phyloP scores from a whole-genome alignment of 306 rosid species.

The Comarum palustre region DNA sequence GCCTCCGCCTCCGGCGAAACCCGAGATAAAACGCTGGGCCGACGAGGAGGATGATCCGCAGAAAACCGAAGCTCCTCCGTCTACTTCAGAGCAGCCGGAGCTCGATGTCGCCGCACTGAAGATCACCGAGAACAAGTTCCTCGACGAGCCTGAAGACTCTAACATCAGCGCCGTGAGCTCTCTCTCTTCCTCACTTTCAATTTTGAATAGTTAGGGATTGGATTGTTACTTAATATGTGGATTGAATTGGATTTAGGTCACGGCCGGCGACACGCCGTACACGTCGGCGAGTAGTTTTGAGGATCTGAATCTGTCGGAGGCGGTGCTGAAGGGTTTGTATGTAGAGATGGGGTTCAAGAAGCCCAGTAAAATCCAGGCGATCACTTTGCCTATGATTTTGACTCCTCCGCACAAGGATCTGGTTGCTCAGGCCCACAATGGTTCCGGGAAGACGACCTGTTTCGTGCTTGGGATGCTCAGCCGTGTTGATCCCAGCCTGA shows the following conservation, averaged over 20 bases:
- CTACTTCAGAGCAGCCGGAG: conserved; percentile 29
- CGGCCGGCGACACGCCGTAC: conserved; percentile 65
- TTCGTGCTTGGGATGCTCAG: conserved; percentile 91
- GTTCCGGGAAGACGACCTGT: conserved; percentile 94
- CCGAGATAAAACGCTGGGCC: conserved; percentile 46
- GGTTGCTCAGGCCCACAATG: conserved; percentile 93
- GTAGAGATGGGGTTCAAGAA: conserved; percentile 81
- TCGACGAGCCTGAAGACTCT: conserved; percentile 83
- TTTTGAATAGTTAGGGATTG: not conserved
- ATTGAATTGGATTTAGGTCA: conserved; percentile 45
- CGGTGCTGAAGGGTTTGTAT: conserved; percentile 72
- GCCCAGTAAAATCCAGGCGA: conserved; percentile 87
- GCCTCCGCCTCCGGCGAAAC: conserved; percentile 5
- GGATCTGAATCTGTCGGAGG: conserved; percentile 59
- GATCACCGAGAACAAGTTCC: conserved; percentile 44
- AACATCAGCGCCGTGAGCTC: conserved; percentile 58
- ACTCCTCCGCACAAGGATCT: conserved; percentile 67
- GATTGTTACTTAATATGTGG: not conserved
- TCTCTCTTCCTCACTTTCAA: conserved; percentile 4
- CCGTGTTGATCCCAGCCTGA: conserved; percentile 65
- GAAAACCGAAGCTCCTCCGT: conserved; percentile 3
- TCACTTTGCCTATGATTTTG: conserved; percentile 85
- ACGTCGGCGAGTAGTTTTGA: conserved; percentile 75
- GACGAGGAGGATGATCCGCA: conserved; percentile 47
- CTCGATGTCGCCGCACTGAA: conserved; percentile 39